These are phyloP conservation scores for Tinospora cordifolia DNA, from an alignment of 164 flowering plant species.

Conservation along the genomic window DNA sequence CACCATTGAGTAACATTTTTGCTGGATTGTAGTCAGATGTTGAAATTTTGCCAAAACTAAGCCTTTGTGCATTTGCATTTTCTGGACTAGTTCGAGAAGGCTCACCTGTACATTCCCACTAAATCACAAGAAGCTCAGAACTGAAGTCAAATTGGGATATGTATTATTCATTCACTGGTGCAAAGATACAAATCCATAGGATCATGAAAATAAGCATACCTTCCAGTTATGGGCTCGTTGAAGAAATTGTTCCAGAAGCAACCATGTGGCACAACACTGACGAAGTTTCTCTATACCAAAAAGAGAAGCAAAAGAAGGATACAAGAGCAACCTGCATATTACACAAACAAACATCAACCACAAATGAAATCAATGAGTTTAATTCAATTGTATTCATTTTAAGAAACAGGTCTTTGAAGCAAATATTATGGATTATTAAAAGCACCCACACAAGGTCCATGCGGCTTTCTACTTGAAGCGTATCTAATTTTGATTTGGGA, in stretches of 20 bases:
- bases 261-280: constrained; percentile 90
- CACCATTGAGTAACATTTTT: constrained; percentile 73
- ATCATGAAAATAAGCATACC: constrained; percentile 32
- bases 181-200: background rate
- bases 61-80: constrained; percentile 34
- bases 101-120: constrained; percentile 84
- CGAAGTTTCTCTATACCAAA: constrained; percentile 96
- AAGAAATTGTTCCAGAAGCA: constrained; percentile 88
- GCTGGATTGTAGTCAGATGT: constrained; percentile 61
- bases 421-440: constrained; percentile 6
- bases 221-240: constrained; percentile 74
- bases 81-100: constrained; percentile 41
- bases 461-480: constrained; percentile 51
- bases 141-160: background rate
- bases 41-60: constrained; percentile 27
- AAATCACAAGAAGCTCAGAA: constrained; percentile 37
- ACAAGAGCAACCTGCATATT: constrained; percentile 68
- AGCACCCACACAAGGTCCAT: constrained; percentile 84
- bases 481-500: constrained; percentile 35
- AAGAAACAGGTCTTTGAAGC: background rate
- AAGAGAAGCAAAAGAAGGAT: constrained; percentile 86
- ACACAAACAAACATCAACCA: constrained; percentile 4
- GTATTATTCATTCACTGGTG: background rate
- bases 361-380: background rate
- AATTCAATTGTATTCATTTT: background rate